Percentiles rank a stretch among this genome's conserved stretches.
Evolutionary conservation across 2,329 filamentous ascomycete species (phyloP).

Genomic region (Ophiosphaerella korrae): DNA sequence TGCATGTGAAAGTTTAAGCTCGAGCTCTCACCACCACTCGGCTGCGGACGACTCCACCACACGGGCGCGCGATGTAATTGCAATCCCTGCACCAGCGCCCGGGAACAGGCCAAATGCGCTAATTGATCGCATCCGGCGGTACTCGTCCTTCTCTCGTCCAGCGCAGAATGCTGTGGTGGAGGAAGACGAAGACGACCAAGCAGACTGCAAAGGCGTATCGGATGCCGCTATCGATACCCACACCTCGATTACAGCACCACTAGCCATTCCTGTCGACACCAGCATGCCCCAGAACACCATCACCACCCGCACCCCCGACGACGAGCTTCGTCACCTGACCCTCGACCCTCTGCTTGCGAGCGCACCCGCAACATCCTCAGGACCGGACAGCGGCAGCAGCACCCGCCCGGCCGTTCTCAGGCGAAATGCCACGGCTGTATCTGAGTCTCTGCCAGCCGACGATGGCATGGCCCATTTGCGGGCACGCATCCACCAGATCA

Average conservation of each 20-base stretch:
- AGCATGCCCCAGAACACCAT: constrained; percentile 42
- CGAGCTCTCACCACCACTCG: constrained; percentile 8
- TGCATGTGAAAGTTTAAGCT: constrained; percentile 35
- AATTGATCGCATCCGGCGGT: constrained; percentile 23
- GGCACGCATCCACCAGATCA: constrained; percentile 55
- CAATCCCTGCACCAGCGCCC: constrained; percentile 6
- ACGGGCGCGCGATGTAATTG: constrained; percentile 7
- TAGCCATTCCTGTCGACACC: constrained; percentile 27
- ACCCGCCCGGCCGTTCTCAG: constrained; percentile 2
- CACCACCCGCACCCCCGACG: constrained; percentile 32
- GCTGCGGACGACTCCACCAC: constrained; percentile 2
- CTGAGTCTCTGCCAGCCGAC: constrained; percentile 52
- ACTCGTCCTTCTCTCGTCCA: constrained; percentile 29
- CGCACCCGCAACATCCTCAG: constrained; percentile 26
- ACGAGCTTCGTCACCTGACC: constrained; percentile 32
- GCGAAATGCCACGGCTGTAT: constrained; percentile 37
- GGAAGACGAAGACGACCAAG: constrained; percentile 28
- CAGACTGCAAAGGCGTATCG: background rate
- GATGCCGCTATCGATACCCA: no score
- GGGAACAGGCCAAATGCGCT: constrained; percentile 13
- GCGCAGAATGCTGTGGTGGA: constrained; percentile 29
- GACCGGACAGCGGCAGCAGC: constrained; percentile 6
- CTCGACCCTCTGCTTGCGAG: constrained; percentile 29
- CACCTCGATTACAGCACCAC: constrained; percentile 23
- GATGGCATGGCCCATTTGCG: constrained; percentile 57